Conservation (phyloP, 805 yeast genomes). For the Yarrowia porcina region DNA sequence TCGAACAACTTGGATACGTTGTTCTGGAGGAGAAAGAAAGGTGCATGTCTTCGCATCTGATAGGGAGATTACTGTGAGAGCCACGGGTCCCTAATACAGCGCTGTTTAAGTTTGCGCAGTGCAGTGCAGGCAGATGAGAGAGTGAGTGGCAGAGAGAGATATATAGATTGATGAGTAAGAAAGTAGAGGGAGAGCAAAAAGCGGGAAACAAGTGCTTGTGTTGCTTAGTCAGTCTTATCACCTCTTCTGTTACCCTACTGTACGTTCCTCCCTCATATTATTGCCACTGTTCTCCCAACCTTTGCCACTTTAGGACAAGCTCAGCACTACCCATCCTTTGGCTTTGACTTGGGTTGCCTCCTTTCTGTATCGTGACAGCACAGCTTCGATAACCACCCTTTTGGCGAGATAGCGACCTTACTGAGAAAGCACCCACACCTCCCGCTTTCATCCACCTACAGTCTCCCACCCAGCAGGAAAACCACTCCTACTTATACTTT, state of each 20-base stretch:
- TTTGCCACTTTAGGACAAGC: constrained; percentile 25
- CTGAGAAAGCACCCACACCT: neutral
- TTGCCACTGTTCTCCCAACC: constrained; percentile 12
- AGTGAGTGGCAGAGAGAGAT: no score
- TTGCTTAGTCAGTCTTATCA: no score
- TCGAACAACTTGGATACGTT: neutral
- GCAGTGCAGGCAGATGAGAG: neutral
- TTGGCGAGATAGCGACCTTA: no score
- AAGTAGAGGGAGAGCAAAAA: no score
- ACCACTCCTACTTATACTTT: no score
- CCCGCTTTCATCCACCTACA: neutral
- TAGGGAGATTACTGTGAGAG: neutral
- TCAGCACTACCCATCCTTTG: constrained; percentile 15
- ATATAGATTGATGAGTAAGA: no score
- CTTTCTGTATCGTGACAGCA: constrained; percentile 25
- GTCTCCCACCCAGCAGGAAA: no score
- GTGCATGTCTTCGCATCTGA: neutral
- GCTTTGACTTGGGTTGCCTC: constrained; percentile 21
- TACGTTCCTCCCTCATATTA: neutral
- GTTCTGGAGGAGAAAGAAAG: neutral
- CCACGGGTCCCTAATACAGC: neutral
- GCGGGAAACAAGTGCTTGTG: no score
- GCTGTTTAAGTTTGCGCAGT: neutral
- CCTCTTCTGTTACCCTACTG: no score
- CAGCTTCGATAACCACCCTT: no score